Evolutionary conservation across 1,284 basidiomycete genomes (phyloP), one percentile per base, ranked within the genome.

Genomic region (Bondarzewia mesenterica): DNA sequence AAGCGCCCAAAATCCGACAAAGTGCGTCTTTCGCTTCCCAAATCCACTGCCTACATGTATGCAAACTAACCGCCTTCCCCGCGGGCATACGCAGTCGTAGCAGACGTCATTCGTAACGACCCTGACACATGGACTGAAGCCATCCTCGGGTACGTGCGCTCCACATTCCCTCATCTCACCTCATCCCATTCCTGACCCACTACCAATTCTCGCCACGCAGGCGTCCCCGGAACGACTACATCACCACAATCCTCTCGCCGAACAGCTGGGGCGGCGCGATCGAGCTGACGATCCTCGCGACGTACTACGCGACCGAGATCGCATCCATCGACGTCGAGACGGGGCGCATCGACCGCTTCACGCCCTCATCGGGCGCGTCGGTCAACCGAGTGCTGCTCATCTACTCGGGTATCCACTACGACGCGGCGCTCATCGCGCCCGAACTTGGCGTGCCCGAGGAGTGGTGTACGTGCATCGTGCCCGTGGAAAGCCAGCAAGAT

Each of bases 401-500:
- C 3, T 97, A 97, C 66, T 92, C 89, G 2, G 93, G 93, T 7
- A 94, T 95, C 47, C 93, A 95, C 65, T 97, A 96, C 64, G 93
- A 97, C 63, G 89, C 89, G 7, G 79, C 86, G 10, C 85, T 86
- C 0, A 67, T 93, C 29, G 80, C 91, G n/a, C 93, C 90, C 0
- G 73, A 78, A 61, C 67, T 71, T 3, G 81, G 82, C 42, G 85
- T 87, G 0, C 87, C 89, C 0, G 62, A 73, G 8, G 89, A 89
- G 50, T 97, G 93, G 75, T 92, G 95, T 65, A 89, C 92, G 55
- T 92, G 87, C 6, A 65, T 92, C 27, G 90, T 95, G 62, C 82
- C 86, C 14, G 68, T 80, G 8, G 75, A 75, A 47, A 60, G 69
- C 52, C 38, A 40, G 32, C 71, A 66, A 18, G 60, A 69, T n/a